Evolutionary conservation across 257 asterid genomes (phyloP), one percentile per base, ranked within the genome.

Genomic region (Solanum paucissectum): DNA sequence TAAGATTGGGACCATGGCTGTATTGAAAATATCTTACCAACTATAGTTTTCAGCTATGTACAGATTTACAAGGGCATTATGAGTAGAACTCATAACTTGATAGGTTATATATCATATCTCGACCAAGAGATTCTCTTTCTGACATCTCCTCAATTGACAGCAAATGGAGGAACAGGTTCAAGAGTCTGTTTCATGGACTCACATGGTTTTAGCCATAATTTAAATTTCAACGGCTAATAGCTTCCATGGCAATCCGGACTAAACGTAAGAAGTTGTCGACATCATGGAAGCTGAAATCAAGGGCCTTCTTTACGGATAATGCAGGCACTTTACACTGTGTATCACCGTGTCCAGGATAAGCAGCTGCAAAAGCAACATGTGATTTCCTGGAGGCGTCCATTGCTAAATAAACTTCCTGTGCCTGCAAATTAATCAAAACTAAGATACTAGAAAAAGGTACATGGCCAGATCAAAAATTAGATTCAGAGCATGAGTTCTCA

Each of bases 321-420:
- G 94, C 91, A 34, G 93, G 93, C 90, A 95, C 98, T 88, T 87
- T 89, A 77, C 88, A 90, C 52, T 93, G 89, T 79, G 94, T 88
- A 87, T 95, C 98, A 75, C 93, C 93, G 23, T 88, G 91, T 94
- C 88, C 94, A 16, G 95, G 89, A 85, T 91, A 87, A 88, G 97
- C 98, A 85, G 98, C 95, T 34, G 95, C 87, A 73, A 94, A 94
- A 87, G 99, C 97, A 74, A 83, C 88, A 88, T 95, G 89, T 34
- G 99, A 95, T 92, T 93, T 97, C 93, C 94, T 94, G 37, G 99
- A 94, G 90, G 99, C 99, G 87, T 97, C 99, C 99, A 97, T 96
- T 36, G 99, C 98, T 87, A 90, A 89, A 85, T 84, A 91, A 90
- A 94, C 98, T 88, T 96, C 98, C 84, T 94, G 98, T 71, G 98